A percentile compares a stretch with the other conserved stretches of the same genome.
These are phyloP conservation scores for Aureobasidium mangrovei DNA, from an alignment of 2,329 filamentous ascomycete species.

Conservation along the genomic window DNA sequence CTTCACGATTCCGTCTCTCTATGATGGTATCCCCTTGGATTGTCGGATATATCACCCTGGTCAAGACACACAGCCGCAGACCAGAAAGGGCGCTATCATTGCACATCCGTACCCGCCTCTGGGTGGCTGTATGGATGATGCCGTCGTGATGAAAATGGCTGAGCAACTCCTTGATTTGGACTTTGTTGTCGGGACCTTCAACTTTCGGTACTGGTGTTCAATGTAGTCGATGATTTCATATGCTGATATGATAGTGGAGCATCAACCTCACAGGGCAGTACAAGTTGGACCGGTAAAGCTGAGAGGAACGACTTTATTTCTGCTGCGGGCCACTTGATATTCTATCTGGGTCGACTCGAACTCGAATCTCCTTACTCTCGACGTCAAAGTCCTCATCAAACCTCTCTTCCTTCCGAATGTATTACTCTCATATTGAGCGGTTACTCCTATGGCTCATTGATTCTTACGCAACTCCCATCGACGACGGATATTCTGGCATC, in stretches of 20 bases:
- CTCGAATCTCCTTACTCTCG: neutral
- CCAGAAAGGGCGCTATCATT: conserved; percentile 51
- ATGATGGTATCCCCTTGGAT: conserved; percentile 66
- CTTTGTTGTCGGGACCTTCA: conserved; percentile 78
- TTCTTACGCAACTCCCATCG: conserved; percentile 64
- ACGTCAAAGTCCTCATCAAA: neutral
- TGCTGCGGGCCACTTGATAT: conserved; percentile 67
- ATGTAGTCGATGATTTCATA: neutral
- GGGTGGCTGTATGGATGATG: conserved; percentile 78
- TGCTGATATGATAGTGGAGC: conserved; percentile 55
- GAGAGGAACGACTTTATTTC: conserved; percentile 78
- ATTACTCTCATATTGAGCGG: conserved; percentile 56
- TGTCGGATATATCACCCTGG: conserved; percentile 68
- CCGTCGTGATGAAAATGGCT: conserved; percentile 60
- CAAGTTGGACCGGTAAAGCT: conserved; percentile 77
- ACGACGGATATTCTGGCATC: conserved; percentile 46
- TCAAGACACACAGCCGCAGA: conserved; percentile 21
- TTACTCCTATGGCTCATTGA: conserved; percentile 85
- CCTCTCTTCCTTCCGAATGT: neutral
- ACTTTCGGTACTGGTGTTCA: conserved; percentile 63
- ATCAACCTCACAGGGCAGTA: conserved; percentile 61
- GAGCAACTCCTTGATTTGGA: conserved; percentile 57
- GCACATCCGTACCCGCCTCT: conserved; percentile 88
- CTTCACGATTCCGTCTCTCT: conserved; percentile 75
- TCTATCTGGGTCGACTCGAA: conserved; percentile 47